A percentile compares a stretch with the other conserved stretches of the same genome.
Evolutionary conservation across 2,329 filamentous ascomycete genomes (phyloP).

Genomic region (Lecanicillium sp.): DNA sequence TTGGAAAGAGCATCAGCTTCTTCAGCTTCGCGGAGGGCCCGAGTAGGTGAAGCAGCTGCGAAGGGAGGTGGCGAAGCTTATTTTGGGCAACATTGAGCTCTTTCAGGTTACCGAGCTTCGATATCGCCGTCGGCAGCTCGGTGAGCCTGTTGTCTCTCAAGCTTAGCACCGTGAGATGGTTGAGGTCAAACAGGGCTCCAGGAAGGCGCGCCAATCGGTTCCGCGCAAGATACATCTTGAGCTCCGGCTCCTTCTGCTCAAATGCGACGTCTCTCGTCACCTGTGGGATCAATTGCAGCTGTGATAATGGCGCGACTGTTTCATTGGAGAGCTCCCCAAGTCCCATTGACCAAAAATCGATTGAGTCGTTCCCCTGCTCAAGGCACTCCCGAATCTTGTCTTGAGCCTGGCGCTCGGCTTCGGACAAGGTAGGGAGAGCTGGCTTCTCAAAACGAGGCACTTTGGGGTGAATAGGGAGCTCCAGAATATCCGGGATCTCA

Average conservation of each 20-base stretch:
- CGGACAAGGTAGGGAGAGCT: constrained; percentile 22
- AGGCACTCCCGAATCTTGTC: constrained; percentile 43
- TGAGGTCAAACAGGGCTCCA: constrained; percentile 51
- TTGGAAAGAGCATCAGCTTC: constrained; percentile 52
- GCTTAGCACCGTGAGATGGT: constrained; percentile 56
- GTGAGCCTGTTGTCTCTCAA: constrained; percentile 56
- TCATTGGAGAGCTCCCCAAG: constrained; percentile 48
- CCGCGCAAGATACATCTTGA: constrained; percentile 54
- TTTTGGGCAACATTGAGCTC: constrained; percentile 63
- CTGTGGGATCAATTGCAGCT: constrained; percentile 45
- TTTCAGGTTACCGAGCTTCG: constrained; percentile 47
- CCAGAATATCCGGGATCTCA: constrained; percentile 25
- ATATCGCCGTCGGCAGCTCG: constrained; percentile 53
- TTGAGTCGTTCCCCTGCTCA: constrained; percentile 48
- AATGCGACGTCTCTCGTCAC: constrained; percentile 52
- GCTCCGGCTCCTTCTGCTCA: constrained; percentile 46
- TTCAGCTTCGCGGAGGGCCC: constrained; percentile 34
- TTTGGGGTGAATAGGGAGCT: constrained; percentile 23
- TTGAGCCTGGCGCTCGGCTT: constrained; percentile 36
- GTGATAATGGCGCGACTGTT: constrained; percentile 47
- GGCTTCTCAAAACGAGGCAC: constrained; percentile 29
- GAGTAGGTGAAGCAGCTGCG: constrained; percentile 53
- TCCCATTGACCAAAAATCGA: constrained; percentile 54
- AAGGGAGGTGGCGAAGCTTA: constrained; percentile 50
- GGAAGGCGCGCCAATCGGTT: constrained; percentile 53